Conservation (phyloP, 2,329 filamentous ascomycete species). For the Alternaria sp. region DNA sequence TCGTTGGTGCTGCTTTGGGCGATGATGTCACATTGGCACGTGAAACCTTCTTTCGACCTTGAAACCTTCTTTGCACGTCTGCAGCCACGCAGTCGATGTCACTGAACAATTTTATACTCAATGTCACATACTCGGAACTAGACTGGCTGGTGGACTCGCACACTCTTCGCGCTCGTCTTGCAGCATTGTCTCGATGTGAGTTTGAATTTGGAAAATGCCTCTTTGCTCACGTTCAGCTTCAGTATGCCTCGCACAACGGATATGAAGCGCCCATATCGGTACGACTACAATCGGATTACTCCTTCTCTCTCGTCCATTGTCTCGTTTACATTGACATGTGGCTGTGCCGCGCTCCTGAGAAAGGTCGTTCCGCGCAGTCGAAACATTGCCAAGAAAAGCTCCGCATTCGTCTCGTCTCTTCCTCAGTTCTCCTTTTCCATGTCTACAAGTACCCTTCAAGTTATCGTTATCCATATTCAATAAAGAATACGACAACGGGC, state of each 20-base stretch:
- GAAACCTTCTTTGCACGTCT: slow-evolving; percentile 13
- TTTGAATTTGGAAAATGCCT: not conserved
- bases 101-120: not conserved
- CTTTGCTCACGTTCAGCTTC: not conserved
- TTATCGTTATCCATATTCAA: not conserved
- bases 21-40: slow-evolving; percentile 42
- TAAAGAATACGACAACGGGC: not conserved
- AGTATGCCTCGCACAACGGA: not conserved
- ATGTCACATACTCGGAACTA: not conserved
- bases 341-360: slow-evolving; percentile 16
- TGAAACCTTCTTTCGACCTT: slow-evolving; percentile 24
- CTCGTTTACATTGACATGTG: not conserved
- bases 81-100: not conserved
- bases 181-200: not conserved
- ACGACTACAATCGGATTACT: not conserved
- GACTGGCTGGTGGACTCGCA: no score
- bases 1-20: slow-evolving; percentile 35
- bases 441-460: not conserved
- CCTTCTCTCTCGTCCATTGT: not conserved
- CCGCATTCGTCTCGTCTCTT: slow-evolving; percentile 4
- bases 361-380: slow-evolving; percentile 26
- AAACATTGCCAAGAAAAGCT: slow-evolving; percentile 12
- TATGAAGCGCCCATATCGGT: not conserved
- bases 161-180: not conserved
- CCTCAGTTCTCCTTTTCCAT: not conserved